Evolutionary conservation across 2,329 filamentous ascomycete species (phyloP).

Genomic region (Epichloe amarillans): DNA sequence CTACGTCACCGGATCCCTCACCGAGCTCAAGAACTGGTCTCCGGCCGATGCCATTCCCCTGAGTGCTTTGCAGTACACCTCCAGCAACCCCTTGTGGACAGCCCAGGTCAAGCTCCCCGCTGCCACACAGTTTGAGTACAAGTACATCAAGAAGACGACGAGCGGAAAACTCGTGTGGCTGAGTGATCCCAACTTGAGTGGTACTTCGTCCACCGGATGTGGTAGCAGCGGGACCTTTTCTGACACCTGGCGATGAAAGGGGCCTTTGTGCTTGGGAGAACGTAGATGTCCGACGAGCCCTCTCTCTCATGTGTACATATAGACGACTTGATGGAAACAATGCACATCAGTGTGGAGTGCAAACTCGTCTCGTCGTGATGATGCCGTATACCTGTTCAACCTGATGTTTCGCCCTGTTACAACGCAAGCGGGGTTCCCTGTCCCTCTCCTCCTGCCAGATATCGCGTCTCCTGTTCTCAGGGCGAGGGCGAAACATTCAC

Average conservation of each 20-base stretch:
- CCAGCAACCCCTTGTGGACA: slow-evolving; percentile 41
- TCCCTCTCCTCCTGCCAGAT: too few relatives aligned
- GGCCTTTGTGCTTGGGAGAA: not conserved
- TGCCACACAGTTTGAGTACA: slow-evolving; percentile 43
- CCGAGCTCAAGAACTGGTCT: slow-evolving; percentile 24
- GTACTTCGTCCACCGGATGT: slow-evolving; percentile 1
- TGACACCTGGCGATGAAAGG: slow-evolving; percentile 4
- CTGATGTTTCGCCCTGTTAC: too few relatives aligned
- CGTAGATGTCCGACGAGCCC: too few relatives aligned
- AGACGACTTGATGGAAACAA: too few relatives aligned
- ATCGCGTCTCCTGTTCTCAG: slow-evolving; percentile 9
- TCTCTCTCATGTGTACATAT: too few relatives aligned
- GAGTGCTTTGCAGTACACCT: slow-evolving; percentile 39
- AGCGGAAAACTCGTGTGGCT: slow-evolving; percentile 44
- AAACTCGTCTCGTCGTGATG: too few relatives aligned
- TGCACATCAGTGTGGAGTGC: too few relatives aligned
- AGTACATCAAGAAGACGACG: slow-evolving; percentile 43
- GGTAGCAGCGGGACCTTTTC: not conserved
- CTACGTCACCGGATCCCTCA: slow-evolving; percentile 18
- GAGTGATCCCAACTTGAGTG: slow-evolving; percentile 32
- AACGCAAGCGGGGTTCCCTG: too few relatives aligned
- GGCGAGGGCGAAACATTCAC: slow-evolving; percentile 6
- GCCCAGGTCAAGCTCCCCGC: slow-evolving; percentile 35
- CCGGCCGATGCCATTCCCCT: slow-evolving; percentile 32
- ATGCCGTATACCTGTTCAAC: too few relatives aligned